Percentiles rank a stretch among this genome's conserved stretches.
These are phyloP conservation scores for Ophiostoma sp. DNA, from an alignment of 2,329 filamentous ascomycete species.

Conservation along the genomic window DNA sequence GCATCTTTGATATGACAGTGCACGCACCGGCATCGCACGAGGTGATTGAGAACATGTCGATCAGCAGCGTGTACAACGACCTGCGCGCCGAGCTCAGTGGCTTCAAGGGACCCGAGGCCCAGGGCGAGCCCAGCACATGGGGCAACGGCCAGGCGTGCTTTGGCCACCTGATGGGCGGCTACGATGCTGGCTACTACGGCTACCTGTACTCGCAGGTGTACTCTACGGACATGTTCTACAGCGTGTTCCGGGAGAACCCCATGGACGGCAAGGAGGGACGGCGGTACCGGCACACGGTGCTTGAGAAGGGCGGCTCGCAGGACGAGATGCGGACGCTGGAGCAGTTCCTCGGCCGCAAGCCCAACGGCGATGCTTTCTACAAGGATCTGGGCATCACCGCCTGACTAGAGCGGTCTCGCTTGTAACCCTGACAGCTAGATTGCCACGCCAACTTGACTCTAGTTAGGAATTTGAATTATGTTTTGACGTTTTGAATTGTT, in stretches of 20 bases:
- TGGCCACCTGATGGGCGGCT: conserved; percentile 76
- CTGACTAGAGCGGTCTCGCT: conserved; percentile 26
- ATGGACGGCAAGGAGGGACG: conserved; percentile 71
- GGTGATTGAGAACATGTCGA: conserved; percentile 60
- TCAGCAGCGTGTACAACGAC: conserved; percentile 64
- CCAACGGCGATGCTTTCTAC: conserved; percentile 74
- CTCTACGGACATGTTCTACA: conserved; percentile 80
- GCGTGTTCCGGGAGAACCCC: conserved; percentile 69
- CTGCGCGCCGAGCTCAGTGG: conserved; percentile 66
- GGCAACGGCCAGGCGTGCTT: conserved; percentile 75
- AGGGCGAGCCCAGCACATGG: conserved; percentile 59
- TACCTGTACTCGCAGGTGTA: conserved; percentile 73
- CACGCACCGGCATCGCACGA: conserved; percentile 66
- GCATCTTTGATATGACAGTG: conserved; percentile 77
- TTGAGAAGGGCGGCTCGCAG: conserved; percentile 70
- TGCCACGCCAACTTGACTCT: not conserved
- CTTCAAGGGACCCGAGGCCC: conserved; percentile 66
- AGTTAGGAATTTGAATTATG: not conserved
- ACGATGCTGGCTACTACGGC: conserved; percentile 80
- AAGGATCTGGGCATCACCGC: conserved; percentile 58
- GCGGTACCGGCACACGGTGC: conserved; percentile 69
- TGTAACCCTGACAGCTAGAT: not conserved
- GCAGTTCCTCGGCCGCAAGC: conserved; percentile 72
- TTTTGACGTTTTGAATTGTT: not conserved
- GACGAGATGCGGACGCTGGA: conserved; percentile 77